These are phyloP conservation scores for Alnus glutinosa DNA, from an alignment of 306 rosid species.

Conservation along the genomic window DNA sequence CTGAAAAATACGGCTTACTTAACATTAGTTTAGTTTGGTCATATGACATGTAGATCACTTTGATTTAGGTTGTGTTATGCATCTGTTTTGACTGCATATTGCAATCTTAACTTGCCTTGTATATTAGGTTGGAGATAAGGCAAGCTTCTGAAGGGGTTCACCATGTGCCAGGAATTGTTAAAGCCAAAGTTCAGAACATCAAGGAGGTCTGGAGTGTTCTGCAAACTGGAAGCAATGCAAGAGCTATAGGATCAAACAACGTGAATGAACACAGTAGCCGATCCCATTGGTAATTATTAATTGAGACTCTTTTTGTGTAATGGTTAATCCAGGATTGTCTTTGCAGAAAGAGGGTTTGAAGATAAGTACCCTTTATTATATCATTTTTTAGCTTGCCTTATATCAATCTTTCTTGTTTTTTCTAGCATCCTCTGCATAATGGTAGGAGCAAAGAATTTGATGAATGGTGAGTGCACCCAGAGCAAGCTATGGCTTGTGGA, in stretches of 20 bases:
- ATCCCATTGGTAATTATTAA: slow-evolving; percentile 65
- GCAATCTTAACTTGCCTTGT: slow-evolving; percentile 13
- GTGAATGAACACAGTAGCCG: slow-evolving; percentile 91
- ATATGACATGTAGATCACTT: background rate
- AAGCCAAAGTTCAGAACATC: slow-evolving; percentile 64
- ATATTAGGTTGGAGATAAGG: slow-evolving; percentile 78
- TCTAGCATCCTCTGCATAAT: slow-evolving; percentile 72
- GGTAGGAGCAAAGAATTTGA: slow-evolving; percentile 74
- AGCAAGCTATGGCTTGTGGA: slow-evolving; percentile 96
- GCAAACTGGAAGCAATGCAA: slow-evolving; percentile 80
- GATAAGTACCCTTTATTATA: background rate
- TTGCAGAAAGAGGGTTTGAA: background rate
- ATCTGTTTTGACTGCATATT: background rate
- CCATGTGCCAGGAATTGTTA: slow-evolving; percentile 81
- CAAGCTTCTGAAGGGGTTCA: slow-evolving; percentile 76
- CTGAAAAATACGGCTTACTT: background rate
- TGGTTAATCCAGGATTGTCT: background rate
- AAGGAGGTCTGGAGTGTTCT: slow-evolving; percentile 70
- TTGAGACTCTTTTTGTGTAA: background rate
- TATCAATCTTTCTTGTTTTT: slow-evolving; percentile 11
- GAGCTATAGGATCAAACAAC: slow-evolving; percentile 79
- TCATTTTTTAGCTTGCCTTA: slow-evolving; percentile 2
- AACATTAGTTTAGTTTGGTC: background rate
- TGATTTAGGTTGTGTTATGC: background rate
- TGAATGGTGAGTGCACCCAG: slow-evolving; percentile 69